Base-by-base conservation (phyloP, 2,329 filamentous ascomycete species). In the Hypoxylon sp. region DNA sequence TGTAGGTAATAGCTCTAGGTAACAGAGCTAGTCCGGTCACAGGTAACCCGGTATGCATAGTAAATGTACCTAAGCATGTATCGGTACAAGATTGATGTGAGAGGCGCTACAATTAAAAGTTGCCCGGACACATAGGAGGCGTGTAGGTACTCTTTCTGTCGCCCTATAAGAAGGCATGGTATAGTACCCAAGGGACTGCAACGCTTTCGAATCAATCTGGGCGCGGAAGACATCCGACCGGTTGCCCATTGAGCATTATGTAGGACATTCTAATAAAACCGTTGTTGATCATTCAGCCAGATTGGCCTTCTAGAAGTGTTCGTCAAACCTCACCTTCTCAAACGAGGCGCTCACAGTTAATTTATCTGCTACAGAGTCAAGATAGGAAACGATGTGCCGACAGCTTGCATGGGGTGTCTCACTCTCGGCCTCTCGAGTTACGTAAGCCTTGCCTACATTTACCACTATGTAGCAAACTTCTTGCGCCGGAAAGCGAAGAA, bases 151-250 rank as follows among this genome's bases (percentile, higher is more conserved):
- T 31, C 13, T 24, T 42, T 42, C 35, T 13, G 27, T 24, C n/a
- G 35, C 51, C 29, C 32, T 21, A 52, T 62, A 48, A 31, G 35
- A 51, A 52, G 21, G 24, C 19, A 21, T 32, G 17, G 4, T 65
- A 56, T 62, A 62, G 21, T 52, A 29, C 50, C 17, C 7, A 54
- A 51, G 46, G 32, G 24, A 60, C 24, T 17, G 37, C 21, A 29
- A 47, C 21, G 44, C 13, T 11, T 56, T 19, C 21, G 24, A 46
- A 56, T 58, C 24, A 64, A 35, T 64, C 24, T 42, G 37, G 62
- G 51, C 48, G 48, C 62, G 70, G 70, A 70, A 72, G 62, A 55
- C 57, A 66, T 71, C 68, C 70, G 70, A 72, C 63, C 69, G 68
- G 64, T 62, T 57, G 29, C 48, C 44, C 19, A 39, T 60, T 54